Evolutionary conservation across 495 filamentous ascomycete species (phyloP).

Genomic region (Rhizodiscina lignyota): DNA sequence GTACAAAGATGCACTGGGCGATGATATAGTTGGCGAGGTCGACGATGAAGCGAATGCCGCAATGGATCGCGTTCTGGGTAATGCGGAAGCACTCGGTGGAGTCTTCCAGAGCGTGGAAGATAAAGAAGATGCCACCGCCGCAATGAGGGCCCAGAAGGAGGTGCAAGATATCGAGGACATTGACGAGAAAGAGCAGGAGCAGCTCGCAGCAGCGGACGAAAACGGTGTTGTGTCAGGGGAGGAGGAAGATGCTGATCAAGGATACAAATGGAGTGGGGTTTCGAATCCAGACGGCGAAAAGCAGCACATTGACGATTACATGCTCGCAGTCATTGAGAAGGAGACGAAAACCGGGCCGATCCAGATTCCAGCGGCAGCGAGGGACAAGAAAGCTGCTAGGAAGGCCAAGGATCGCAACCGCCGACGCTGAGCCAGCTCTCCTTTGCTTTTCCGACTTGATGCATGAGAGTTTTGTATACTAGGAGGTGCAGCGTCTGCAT

Average conservation of each 20-base stretch:
- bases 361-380: constrained; percentile 62
- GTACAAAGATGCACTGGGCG: constrained; percentile 51
- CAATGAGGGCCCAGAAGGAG: constrained; percentile 75
- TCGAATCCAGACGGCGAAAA: constrained; percentile 7
- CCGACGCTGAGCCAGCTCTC: too few relatives aligned
- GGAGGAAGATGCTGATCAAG: constrained; percentile 29
- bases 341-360: constrained; percentile 64
- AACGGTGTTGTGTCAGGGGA: constrained; percentile 9
- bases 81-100: constrained; percentile 26
- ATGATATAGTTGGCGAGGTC: constrained; percentile 22
- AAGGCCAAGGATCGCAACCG: constrained; percentile 71
- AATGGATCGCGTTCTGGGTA: constrained; percentile 72
- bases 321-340: constrained; percentile 61
- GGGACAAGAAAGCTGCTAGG: constrained; percentile 59
- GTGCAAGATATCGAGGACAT: constrained; percentile 70
- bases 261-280: constrained; percentile 16
- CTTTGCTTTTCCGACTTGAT: too few relatives aligned
- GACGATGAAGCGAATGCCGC: constrained; percentile 53
- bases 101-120: constrained; percentile 85
- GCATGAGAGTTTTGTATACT: too few relatives aligned
- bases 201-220: constrained; percentile 15
- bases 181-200: constrained; percentile 66
- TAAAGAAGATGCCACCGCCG: constrained; percentile 75
- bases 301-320: constrained; percentile 63
- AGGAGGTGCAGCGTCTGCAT: too few relatives aligned